phyloP scores from a whole-genome alignment of 176 grass and related monocot species.

The Microstegium vimineum region DNA sequence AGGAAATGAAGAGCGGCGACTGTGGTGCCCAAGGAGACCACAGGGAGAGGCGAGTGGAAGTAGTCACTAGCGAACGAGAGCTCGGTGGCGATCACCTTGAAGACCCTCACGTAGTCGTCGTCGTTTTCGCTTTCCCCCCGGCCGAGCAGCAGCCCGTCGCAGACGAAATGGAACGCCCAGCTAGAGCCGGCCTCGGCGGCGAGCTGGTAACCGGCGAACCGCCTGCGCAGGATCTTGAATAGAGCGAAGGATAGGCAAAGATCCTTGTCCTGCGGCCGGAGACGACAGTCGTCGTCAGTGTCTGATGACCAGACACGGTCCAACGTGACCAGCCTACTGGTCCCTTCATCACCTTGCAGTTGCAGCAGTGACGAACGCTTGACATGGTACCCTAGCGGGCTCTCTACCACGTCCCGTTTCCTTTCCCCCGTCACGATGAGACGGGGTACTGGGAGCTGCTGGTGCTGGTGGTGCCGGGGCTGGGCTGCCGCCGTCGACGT shows the following conservation, averaged over 20 bases:
- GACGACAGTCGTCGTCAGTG: not conserved
- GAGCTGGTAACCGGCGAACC: not conserved
- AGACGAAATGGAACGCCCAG: not conserved
- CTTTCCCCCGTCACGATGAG: not conserved
- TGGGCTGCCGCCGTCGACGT: no score
- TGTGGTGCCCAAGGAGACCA: not conserved
- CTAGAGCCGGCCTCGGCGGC: not conserved
- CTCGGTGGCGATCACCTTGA: not conserved
- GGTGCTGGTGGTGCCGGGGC: no score
- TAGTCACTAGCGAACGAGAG: not conserved
- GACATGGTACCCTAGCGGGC: not conserved
- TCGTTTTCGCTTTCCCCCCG: no score
- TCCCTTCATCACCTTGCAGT: not conserved
- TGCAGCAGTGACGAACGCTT: not conserved
- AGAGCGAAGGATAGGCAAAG: not conserved
- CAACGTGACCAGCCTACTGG: not conserved
- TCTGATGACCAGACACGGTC: not conserved
- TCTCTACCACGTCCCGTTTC: not conserved
- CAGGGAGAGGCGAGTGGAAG: not conserved
- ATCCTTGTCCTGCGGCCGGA: not conserved
- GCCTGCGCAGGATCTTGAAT: slow-evolving; percentile 3
- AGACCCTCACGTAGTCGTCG: not conserved
- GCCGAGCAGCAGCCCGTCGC: not conserved
- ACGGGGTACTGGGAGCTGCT: not conserved
- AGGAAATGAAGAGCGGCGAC: not conserved